Conservation (phyloP, 139 green algal species). For the Coccomyxa sp. region DNA sequence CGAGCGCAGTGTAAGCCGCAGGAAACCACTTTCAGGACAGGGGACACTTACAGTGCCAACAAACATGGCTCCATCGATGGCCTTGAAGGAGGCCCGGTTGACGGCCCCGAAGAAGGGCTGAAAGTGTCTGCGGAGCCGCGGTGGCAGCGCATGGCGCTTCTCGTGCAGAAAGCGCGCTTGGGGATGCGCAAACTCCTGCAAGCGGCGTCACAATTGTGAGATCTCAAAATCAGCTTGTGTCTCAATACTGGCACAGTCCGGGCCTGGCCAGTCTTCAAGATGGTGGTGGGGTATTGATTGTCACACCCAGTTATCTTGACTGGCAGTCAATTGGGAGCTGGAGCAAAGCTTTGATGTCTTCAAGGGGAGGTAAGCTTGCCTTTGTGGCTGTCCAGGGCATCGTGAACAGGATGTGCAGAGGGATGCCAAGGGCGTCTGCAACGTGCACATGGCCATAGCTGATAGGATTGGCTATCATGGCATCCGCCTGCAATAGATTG, state of each 20-base stretch:
- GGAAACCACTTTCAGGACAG: not conserved
- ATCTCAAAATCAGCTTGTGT: no score
- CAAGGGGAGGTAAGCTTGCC: not conserved
- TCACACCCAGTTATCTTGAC: no score
- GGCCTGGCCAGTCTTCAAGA: no score
- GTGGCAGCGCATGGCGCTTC: constrained; percentile 1
- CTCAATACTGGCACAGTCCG: no score
- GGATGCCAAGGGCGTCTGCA: constrained; percentile 55
- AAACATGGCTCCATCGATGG: constrained; percentile 7
- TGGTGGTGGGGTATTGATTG: no score
- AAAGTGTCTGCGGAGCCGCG: no score
- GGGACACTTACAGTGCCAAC: constrained; percentile 3
- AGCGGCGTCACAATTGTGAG: no score
- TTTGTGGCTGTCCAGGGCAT: constrained; percentile 64
- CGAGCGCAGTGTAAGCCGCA: not conserved
- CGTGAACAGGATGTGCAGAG: constrained; percentile 63
- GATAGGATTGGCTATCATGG: constrained; percentile 66
- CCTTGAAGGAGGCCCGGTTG: constrained; percentile 1
- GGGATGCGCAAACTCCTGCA: constrained; percentile 8
- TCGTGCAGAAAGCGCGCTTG: constrained; percentile 15
- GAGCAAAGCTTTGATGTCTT: no score
- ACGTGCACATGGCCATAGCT: constrained; percentile 56
- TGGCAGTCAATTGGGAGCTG: no score
- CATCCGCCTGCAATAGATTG: constrained; percentile 34
- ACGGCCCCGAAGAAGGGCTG: not conserved